phyloP scores from a whole-genome alignment of 2,329 filamentous ascomycete species.

The Aureobasidium sp. region DNA sequence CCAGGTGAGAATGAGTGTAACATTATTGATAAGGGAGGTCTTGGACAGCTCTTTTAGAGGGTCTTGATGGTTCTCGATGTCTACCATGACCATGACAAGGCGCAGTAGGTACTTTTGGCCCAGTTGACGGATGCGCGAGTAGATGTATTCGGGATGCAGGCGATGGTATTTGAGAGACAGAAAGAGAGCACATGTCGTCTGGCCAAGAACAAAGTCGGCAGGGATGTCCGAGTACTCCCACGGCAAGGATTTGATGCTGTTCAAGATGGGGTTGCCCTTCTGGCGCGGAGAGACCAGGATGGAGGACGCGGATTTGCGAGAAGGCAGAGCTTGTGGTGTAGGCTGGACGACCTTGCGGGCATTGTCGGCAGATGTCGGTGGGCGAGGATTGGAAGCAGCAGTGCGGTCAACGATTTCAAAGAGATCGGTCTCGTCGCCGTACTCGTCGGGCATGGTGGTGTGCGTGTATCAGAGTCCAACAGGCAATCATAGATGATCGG shows the following conservation, averaged over 20 bases:
- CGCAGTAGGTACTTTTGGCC: slow-evolving; percentile 81
- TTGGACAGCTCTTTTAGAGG: slow-evolving; percentile 83
- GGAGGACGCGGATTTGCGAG: slow-evolving; percentile 57
- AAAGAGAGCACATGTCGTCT: slow-evolving; percentile 85
- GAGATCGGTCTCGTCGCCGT: slow-evolving; percentile 31
- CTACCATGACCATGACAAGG: slow-evolving; percentile 81
- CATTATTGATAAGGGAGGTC: slow-evolving; percentile 82
- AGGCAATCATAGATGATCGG: neutral
- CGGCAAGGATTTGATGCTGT: slow-evolving; percentile 67
- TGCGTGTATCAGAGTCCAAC: neutral
- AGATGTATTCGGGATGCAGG: slow-evolving; percentile 95
- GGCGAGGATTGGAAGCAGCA: slow-evolving; percentile 26
- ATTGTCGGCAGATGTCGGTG: neutral
- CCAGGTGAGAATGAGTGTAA: slow-evolving; percentile 91
- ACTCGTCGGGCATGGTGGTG: slow-evolving; percentile 37
- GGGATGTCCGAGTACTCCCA: slow-evolving; percentile 99
- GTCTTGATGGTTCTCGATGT: slow-evolving; percentile 91
- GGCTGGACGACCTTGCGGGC: slow-evolving; percentile 64
- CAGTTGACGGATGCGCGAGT: slow-evolving; percentile 77
- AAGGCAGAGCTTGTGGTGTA: slow-evolving; percentile 74
- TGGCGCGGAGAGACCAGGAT: slow-evolving; percentile 88
- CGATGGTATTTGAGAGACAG: slow-evolving; percentile 95
- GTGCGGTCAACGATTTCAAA: slow-evolving; percentile 31
- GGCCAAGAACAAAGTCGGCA: slow-evolving; percentile 81
- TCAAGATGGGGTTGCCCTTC: slow-evolving; percentile 88